These are phyloP conservation scores for Cladobotryum protrusum DNA, from an alignment of 2,329 filamentous ascomycete genomes.

Conservation along the genomic window DNA sequence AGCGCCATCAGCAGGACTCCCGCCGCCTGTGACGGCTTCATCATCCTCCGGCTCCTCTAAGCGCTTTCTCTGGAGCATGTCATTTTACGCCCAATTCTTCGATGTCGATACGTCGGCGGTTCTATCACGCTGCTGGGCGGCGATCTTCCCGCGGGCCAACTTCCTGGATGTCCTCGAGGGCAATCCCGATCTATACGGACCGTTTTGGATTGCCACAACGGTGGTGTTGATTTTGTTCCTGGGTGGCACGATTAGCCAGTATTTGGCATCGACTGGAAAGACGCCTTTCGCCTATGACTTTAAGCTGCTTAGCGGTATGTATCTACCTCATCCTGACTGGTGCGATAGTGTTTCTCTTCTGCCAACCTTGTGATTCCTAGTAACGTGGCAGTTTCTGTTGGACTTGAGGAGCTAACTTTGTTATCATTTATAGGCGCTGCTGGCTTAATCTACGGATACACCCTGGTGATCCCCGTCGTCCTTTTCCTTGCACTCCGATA, in stretches of 20 bases:
- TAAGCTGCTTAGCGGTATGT: slow-evolving; percentile 70
- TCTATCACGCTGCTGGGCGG: slow-evolving; percentile 75
- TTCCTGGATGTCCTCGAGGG: slow-evolving; percentile 97
- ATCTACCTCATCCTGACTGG: neutral
- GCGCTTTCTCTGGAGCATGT: slow-evolving; percentile 84
- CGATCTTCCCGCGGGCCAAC: slow-evolving; percentile 86
- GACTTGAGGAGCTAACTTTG: slow-evolving; percentile 3
- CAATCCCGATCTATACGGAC: slow-evolving; percentile 93
- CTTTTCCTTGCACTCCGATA: slow-evolving; percentile 88
- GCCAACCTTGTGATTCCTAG: neutral
- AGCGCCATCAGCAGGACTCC: slow-evolving; percentile 46
- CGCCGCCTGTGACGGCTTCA: slow-evolving; percentile 50
- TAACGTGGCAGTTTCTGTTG: slow-evolving; percentile 6
- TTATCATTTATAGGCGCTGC: slow-evolving; percentile 58
- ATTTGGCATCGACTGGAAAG: slow-evolving; percentile 62
- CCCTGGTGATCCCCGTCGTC: slow-evolving; percentile 72
- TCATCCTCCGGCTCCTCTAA: slow-evolving; percentile 51
- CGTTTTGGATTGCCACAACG: slow-evolving; percentile 97
- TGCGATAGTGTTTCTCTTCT: neutral
- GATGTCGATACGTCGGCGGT: slow-evolving; percentile 94
- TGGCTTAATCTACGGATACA: slow-evolving; percentile 93
- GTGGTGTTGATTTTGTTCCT: slow-evolving; percentile 94
- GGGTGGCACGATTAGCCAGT: slow-evolving; percentile 91
- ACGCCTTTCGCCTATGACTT: slow-evolving; percentile 89
- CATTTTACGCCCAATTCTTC: slow-evolving; percentile 97